Evolutionary conservation across 768 basidiomycete species (phyloP).

Genomic region (Xerocomus spinulosus): DNA sequence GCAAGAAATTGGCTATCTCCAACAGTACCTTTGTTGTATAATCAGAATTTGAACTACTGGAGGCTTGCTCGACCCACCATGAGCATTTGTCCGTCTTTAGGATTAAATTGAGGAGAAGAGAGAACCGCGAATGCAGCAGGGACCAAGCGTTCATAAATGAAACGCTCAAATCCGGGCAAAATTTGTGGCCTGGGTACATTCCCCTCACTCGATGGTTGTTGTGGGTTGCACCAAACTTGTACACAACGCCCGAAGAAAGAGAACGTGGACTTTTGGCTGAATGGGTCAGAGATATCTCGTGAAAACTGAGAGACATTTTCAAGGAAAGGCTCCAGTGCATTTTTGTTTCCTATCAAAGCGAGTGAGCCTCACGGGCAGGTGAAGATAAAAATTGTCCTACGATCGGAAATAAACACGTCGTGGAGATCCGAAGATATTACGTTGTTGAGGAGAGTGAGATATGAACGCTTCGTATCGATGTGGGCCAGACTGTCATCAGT

Average conservation of each 20-base stretch:
- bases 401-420: conserved; percentile 80
- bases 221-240: conserved; percentile 60
- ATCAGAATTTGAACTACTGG: not conserved
- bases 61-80: conserved; percentile 49
- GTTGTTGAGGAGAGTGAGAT: conserved; percentile 75
- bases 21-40: conserved; percentile 61
- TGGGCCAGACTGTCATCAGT: conserved; percentile 84
- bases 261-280: conserved; percentile 75
- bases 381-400: conserved; percentile 44
- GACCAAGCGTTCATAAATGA: conserved; percentile 83
- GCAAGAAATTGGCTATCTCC: conserved; percentile 84
- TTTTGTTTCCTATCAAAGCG: conserved; percentile 51
- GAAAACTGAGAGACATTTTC: conserved; percentile 69
- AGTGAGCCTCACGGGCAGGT: not conserved
- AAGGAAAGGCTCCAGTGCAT: conserved; percentile 67
- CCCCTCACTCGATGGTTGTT: conserved; percentile 29
- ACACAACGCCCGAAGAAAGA: conserved; percentile 70
- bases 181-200: conserved; percentile 33
- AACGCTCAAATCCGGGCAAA: conserved; percentile 88
- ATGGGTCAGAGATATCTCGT: conserved; percentile 70
- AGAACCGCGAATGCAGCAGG: conserved; percentile 81
- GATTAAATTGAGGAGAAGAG: conserved; percentile 73
- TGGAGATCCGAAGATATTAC: conserved; percentile 81
- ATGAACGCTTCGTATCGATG: conserved; percentile 81
- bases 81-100: conserved; percentile 83